Conservation (phyloP, 192 early-diverging fungal genomes). For the Backusella australiensis region DNA sequence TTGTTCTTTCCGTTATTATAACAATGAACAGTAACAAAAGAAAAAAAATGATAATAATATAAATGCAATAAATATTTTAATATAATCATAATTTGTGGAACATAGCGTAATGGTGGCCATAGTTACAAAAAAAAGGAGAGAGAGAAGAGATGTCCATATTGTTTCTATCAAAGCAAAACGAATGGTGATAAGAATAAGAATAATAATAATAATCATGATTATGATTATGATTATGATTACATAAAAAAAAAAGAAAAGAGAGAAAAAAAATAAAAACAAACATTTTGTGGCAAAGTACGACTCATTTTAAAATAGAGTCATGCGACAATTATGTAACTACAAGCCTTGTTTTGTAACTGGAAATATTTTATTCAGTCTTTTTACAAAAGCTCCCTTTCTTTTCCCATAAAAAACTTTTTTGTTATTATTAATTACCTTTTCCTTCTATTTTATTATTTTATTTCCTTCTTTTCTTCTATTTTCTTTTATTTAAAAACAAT, state of each 20-base stretch:
- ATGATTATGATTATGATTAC: background rate
- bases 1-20: background rate
- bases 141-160: background rate
- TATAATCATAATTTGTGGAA: slow-evolving; percentile 1
- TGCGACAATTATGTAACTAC: slow-evolving; percentile 1
- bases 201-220: background rate
- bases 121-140: background rate
- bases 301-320: slow-evolving; percentile 2
- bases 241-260: slow-evolving; percentile 7
- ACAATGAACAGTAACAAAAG: background rate
- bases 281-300: background rate
- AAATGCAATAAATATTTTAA: background rate
- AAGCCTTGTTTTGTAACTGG: background rate
- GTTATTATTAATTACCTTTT: background rate
- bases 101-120: background rate
- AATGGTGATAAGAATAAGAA: background rate
- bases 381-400: slow-evolving; percentile 5
- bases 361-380: background rate
- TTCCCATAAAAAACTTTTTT: background rate
- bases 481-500: too few relatives aligned
- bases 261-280: background rate
- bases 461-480: background rate
- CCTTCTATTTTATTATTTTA: background rate
- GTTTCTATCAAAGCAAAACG: background rate
- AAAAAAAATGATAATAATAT: background rate